phyloP scores from a whole-genome alignment of 345 rosid genomes.

The Atalantia buxifolia region DNA sequence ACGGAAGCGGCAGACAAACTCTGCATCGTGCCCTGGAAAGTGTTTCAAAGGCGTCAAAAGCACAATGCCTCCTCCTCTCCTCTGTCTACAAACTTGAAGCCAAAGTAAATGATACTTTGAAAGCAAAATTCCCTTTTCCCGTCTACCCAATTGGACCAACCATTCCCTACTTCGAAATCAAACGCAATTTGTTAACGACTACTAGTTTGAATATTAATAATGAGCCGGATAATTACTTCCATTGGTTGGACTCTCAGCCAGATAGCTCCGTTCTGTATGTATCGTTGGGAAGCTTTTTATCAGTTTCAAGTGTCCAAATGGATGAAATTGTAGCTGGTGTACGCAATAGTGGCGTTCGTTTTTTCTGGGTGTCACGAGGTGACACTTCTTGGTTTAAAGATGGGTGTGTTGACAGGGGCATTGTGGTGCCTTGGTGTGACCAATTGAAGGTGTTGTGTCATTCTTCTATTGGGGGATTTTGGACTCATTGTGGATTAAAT shows the following conservation, averaged over 20 bases:
- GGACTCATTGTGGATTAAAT: slow-evolving; percentile 42
- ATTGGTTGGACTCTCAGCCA: slow-evolving; percentile 36
- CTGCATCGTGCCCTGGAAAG: slow-evolving; percentile 1
- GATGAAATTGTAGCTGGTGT: slow-evolving; percentile 33
- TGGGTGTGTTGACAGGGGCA: neutral
- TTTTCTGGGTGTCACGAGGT: slow-evolving; percentile 37
- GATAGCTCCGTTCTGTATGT: slow-evolving; percentile 31
- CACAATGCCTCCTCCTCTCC: slow-evolving; percentile 29
- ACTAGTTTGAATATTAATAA: neutral
- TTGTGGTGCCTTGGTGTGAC: slow-evolving; percentile 36
- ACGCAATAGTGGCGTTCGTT: slow-evolving; percentile 23
- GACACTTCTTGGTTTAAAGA: neutral
- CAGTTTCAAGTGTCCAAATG: slow-evolving; percentile 25
- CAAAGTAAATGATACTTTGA: slow-evolving; percentile 11
- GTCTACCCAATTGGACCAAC: slow-evolving; percentile 34
- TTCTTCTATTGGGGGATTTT: slow-evolving; percentile 36
- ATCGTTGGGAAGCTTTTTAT: slow-evolving; percentile 39
- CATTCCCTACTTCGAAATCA: slow-evolving; percentile 22
- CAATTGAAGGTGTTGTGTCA: slow-evolving; percentile 35
- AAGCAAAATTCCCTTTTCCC: neutral
- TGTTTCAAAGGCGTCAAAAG: slow-evolving; percentile 15
- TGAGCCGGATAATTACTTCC: neutral
- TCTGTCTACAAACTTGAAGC: slow-evolving; percentile 35
- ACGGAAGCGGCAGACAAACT: neutral
- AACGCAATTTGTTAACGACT: neutral